Evolutionary conservation across 768 basidiomycete genomes (phyloP), one percentile per base, ranked within the genome.

Genomic region (Leccinum boreale): DNA sequence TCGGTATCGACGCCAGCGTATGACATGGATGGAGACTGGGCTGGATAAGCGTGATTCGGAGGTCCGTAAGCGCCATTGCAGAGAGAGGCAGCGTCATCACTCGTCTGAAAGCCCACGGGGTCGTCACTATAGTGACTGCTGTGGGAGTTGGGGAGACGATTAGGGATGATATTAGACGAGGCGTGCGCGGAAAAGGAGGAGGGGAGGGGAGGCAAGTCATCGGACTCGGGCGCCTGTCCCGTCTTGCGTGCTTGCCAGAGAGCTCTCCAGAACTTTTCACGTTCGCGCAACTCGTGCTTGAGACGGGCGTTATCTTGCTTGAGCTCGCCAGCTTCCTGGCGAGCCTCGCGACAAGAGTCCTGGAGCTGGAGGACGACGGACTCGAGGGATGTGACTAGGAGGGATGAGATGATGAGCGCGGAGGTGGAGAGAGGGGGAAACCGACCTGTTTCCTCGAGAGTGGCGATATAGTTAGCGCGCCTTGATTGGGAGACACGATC

Each of bases 391-490:
- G 88, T 92, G 63, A 93, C 90, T 88, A 70, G 28, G 46, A 50
- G 55, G 55, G 51, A 50, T 47, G 24, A 47, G 23, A 65, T 66
- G 26, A 26, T 63, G 65, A 65, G 58, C 42, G 59, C 56, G 57
- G 21, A 50, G 39, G 53, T 49, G 48, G 23, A 8, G 23, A 8
- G 49, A 35, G 17, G 48, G 21, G 50, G 15, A 17, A 12, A 63
- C 67, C 58, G 60, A 82, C 83, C 84, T 78, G 90, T 90, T 70
- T 90, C 90, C 72, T 93, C 91, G 61, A 93, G 82, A 12, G 90
- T 92, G 45, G 88, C 84, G 68, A 93, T 93, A 71, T 93, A 93
- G 73, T 90, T 92, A 50, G 89, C 89, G 62, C 91, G 81, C 68
- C 71, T 73, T 61, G 50, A 64, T 48, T 44, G 42, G n/a, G 56